These are phyloP conservation scores for Leccinum variicolor DNA, from an alignment of 768 basidiomycete species.

Conservation along the genomic window DNA sequence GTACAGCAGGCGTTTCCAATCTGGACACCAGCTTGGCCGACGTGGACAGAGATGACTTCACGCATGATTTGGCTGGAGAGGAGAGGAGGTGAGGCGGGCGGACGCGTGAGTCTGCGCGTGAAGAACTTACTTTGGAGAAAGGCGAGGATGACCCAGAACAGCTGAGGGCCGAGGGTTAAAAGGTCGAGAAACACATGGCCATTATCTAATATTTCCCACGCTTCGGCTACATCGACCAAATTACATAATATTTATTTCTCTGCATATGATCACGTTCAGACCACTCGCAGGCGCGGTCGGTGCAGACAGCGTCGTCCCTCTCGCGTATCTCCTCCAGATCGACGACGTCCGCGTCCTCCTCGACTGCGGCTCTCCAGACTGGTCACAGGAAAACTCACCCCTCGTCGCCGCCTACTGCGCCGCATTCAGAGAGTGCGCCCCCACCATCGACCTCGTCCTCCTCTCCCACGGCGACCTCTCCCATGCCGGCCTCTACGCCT, in stretches of 20 bases:
- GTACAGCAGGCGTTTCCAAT: conserved; percentile 98
- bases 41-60: conserved; percentile 98
- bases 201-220: conserved; percentile 34
- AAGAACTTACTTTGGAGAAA: conserved; percentile 26
- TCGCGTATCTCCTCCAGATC: conserved; percentile 86
- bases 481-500: conserved; percentile 91
- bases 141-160: conserved; percentile 28
- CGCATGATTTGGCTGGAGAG: conserved; percentile 53
- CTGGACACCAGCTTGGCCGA: conserved; percentile 98
- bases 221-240: conserved; percentile 8
- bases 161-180: conserved; percentile 40
- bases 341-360: conserved; percentile 93
- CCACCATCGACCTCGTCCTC: conserved; percentile 84
- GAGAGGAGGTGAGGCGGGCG: not conserved
- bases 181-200: conserved; percentile 33
- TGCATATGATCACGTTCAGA: conserved; percentile 87
- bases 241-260: not conserved
- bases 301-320: conserved; percentile 56
- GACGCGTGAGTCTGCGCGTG: conserved; percentile 30
- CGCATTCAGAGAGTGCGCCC: conserved; percentile 69
- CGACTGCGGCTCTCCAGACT: conserved; percentile 92
- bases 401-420: conserved; percentile 53
- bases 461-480: conserved; percentile 91
- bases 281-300: conserved; percentile 84
- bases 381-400: conserved; percentile 55